phyloP scores from a whole-genome alignment of 2,329 filamentous ascomycete species.

The Graphilbum sp. region DNA sequence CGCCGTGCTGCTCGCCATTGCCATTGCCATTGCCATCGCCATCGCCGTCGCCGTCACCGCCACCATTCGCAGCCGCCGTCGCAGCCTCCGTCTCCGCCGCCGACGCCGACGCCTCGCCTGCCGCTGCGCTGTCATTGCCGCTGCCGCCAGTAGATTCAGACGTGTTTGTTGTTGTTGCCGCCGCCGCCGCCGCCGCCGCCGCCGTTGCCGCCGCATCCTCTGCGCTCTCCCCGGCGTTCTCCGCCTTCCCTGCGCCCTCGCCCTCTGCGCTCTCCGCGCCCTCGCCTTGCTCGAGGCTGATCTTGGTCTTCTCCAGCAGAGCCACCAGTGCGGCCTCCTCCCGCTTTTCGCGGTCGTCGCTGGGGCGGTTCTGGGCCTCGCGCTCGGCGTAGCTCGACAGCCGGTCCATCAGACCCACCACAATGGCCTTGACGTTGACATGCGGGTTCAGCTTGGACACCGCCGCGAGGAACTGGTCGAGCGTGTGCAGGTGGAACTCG shows the following conservation, averaged over 20 bases:
- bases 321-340: constrained; percentile 73
- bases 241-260: no score
- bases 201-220: no score
- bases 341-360: constrained; percentile 55
- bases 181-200: no score
- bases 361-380: constrained; percentile 56
- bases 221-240: no score
- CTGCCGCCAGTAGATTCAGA: no score
- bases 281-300: constrained; percentile 23
- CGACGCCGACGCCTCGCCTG: not conserved
- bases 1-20: not conserved
- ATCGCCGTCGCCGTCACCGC: not conserved
- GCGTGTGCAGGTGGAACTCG: constrained; percentile 91
- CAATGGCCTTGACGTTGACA: constrained; percentile 94
- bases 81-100: not conserved
- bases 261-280: no score
- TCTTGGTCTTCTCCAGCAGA: constrained; percentile 60
- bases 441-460: constrained; percentile 88
- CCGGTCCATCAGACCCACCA: constrained; percentile 94
- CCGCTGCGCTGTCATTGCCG: not conserved
- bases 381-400: constrained; percentile 88
- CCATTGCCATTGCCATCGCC: not conserved
- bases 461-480: constrained; percentile 87
- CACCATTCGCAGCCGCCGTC: not conserved
- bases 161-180: constrained; percentile 17